Evolutionary conservation across 2,329 filamentous ascomycete species (phyloP).

Genomic region (Pestalotiopsis sp.): DNA sequence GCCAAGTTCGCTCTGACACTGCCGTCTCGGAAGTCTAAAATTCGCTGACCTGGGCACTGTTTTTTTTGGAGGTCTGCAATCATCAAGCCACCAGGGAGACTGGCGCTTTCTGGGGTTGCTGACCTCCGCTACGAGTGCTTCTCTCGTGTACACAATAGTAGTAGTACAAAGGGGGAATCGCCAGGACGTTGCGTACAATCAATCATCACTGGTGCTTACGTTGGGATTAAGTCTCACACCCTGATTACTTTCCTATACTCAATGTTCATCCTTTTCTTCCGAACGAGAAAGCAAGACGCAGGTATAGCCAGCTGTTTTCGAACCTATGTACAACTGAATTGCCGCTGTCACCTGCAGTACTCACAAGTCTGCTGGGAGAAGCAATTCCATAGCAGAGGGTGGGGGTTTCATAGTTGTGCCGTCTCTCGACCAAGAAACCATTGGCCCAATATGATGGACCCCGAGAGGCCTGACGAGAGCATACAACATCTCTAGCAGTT

Average conservation of each 20-base stretch:
- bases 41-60: neutral
- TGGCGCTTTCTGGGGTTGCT: neutral
- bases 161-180: neutral
- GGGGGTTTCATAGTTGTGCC: neutral
- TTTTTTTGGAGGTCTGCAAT: neutral
- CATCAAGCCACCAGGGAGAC: neutral
- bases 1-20: slow-evolving; percentile 3
- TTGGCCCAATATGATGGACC: neutral
- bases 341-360: neutral
- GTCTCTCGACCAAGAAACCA: neutral
- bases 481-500: neutral
- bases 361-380: neutral
- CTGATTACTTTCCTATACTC: neutral
- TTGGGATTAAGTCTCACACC: neutral
- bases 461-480: neutral
- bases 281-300: neutral
- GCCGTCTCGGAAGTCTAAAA: neutral
- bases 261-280: neutral
- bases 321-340: neutral
- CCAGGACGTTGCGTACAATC: neutral
- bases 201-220: neutral
- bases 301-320: neutral
- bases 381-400: neutral
- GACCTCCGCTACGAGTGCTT: neutral
- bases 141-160: neutral